Percentiles rank a stretch among this genome's conserved stretches.
These are phyloP conservation scores for Hansenula sp. DNA, from an alignment of 1,139 yeast genomes.

Conservation along the genomic window DNA sequence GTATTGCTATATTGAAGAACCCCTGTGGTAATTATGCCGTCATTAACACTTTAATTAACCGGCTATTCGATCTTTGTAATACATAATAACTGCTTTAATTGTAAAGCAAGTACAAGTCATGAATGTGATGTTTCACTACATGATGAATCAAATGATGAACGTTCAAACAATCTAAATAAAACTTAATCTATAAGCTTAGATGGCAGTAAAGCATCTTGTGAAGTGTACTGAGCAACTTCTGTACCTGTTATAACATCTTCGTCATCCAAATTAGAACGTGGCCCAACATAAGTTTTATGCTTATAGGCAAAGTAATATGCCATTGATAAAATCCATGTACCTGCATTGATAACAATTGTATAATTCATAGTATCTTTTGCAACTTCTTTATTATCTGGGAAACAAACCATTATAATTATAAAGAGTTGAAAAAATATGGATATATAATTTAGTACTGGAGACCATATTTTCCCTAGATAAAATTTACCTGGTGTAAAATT, in stretches of 20 bases:
- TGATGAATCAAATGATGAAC: too few species aligned
- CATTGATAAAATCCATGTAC: constrained; percentile 39
- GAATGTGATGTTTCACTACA: too few species aligned
- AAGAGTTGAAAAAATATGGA: constrained; percentile 31
- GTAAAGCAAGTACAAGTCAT: too few species aligned
- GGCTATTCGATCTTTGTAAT: too few species aligned
- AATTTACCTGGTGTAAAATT: constrained; percentile 56
- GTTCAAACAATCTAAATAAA: too few species aligned
- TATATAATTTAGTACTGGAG: constrained; percentile 36
- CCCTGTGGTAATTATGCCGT: too few species aligned
- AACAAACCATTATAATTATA: constrained; percentile 38
- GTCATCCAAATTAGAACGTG: constrained; percentile 33
- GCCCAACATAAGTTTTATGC: constrained; percentile 45
- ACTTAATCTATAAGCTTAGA: too few species aligned
- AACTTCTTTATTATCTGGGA: constrained; percentile 34
- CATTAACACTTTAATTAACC: too few species aligned
- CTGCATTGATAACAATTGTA: constrained; percentile 47
- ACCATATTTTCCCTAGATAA: constrained; percentile 44
- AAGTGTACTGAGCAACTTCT: background rate
- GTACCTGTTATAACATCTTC: constrained; percentile 22
- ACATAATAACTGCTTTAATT: too few species aligned
- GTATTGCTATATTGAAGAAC: too few species aligned
- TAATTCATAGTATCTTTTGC: constrained; percentile 45
- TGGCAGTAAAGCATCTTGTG: too few species aligned
- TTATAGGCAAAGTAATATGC: constrained; percentile 41